Conservation (phyloP, 2,329 filamentous ascomycete species). For the Monosporascus sp. region DNA sequence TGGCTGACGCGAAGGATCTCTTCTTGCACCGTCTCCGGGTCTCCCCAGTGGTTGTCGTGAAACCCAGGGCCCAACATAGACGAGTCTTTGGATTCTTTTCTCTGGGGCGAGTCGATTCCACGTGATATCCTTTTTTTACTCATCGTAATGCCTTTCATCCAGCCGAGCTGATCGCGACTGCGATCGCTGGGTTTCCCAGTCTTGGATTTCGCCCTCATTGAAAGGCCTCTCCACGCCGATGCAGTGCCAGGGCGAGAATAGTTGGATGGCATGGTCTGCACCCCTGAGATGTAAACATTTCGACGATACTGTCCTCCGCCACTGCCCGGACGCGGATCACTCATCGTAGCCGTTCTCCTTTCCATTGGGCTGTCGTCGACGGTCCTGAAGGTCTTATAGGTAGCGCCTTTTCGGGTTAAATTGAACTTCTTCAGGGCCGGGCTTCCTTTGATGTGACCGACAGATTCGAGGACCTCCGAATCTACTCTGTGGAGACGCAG, state of each 20-base stretch:
- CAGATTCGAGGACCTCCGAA: constrained; percentile 56
- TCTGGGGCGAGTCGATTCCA: constrained; percentile 36
- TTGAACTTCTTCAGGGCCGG: constrained; percentile 60
- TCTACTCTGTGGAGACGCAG: constrained; percentile 74
- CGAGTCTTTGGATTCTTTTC: constrained; percentile 49
- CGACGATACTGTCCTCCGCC: constrained; percentile 38
- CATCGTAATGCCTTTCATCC: constrained; percentile 67
- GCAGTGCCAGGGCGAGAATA: constrained; percentile 27
- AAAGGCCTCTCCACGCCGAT: constrained; percentile 49
- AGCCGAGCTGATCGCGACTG: constrained; percentile 56
- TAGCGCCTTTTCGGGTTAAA: constrained; percentile 76
- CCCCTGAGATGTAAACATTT: constrained; percentile 38
- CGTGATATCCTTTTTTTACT: constrained; percentile 47
- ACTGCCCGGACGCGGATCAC: constrained; percentile 47
- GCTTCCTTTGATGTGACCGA: constrained; percentile 69
- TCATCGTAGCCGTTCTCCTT: constrained; percentile 58
- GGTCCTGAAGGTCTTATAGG: constrained; percentile 80
- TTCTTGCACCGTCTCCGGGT: constrained; percentile 59
- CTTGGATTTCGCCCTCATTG: constrained; percentile 52
- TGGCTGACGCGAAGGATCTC: constrained; percentile 59
- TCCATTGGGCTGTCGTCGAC: constrained; percentile 57
- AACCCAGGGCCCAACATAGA: constrained; percentile 46
- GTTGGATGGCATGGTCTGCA: constrained; percentile 39
- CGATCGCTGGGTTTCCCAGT: constrained; percentile 38
- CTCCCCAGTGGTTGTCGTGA: constrained; percentile 53